Evolutionary conservation across 2,329 filamentous ascomycete genomes (phyloP).

Genomic region (Apiospora phragmitis): DNA sequence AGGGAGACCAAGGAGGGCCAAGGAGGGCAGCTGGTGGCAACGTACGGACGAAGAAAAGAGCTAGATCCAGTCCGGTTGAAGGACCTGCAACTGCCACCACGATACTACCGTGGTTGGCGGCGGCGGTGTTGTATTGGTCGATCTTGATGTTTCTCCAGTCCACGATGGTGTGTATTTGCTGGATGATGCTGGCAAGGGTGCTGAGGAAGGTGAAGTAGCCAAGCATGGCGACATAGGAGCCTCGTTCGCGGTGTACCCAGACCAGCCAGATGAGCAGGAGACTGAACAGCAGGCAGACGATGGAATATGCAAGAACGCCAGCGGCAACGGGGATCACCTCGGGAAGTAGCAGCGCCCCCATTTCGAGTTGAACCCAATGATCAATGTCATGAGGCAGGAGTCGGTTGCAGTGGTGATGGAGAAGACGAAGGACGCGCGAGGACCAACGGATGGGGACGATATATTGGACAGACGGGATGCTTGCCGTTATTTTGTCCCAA

Average conservation of each 20-base stretch:
- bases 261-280: slow-evolving; percentile 37
- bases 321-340: slow-evolving; percentile 34
- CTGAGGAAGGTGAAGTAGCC: slow-evolving; percentile 38
- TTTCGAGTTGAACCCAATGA: slow-evolving; percentile 22
- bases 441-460: not conserved
- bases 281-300: slow-evolving; percentile 34
- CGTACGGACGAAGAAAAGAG: slow-evolving; percentile 50
- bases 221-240: slow-evolving; percentile 41
- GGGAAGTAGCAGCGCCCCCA: slow-evolving; percentile 37
- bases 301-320: slow-evolving; percentile 36
- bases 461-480: not conserved
- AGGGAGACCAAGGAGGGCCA: not conserved
- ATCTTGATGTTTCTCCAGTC: slow-evolving; percentile 41
- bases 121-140: slow-evolving; percentile 37
- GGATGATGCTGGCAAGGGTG: slow-evolving; percentile 39
- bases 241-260: slow-evolving; percentile 40
- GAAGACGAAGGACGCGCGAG: not conserved
- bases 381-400: not conserved
- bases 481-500: not conserved
- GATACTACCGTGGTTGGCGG: slow-evolving; percentile 36
- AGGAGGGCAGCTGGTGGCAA: slow-evolving; percentile 1
- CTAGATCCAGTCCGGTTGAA: slow-evolving; percentile 41
- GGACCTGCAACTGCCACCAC: slow-evolving; percentile 43
- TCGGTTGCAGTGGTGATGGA: not conserved
- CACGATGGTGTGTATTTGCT: slow-evolving; percentile 43